Conservation (phyloP, 352 stramenopile species). For the Globisporangium solare region DNA sequence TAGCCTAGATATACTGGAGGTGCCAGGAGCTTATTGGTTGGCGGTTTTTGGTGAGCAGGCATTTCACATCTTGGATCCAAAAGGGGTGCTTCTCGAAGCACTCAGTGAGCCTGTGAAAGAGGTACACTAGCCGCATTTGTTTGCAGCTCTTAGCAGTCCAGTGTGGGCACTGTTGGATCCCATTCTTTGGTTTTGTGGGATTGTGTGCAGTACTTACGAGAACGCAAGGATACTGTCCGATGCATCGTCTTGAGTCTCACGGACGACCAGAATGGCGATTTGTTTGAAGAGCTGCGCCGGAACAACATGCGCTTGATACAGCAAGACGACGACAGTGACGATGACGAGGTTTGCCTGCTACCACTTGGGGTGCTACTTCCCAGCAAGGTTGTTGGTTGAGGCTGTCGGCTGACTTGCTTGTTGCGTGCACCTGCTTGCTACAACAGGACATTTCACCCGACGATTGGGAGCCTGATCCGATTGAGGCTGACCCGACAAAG, state of each 20-base stretch:
- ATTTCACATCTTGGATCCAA: conserved; percentile 92
- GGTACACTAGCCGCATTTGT: conserved; percentile 17
- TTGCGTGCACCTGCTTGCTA: not conserved
- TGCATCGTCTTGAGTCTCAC: conserved; percentile 95
- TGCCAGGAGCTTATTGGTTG: not conserved
- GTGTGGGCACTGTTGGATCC: not conserved
- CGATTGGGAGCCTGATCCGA: conserved; percentile 89
- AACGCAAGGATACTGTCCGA: conserved; percentile 94
- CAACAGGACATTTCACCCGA: conserved; percentile 69
- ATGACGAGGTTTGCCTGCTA: conserved; percentile 73
- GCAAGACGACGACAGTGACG: conserved; percentile 90
- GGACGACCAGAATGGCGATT: conserved; percentile 87
- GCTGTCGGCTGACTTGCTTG: not conserved
- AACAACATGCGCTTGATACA: conserved; percentile 91
- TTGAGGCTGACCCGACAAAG: conserved; percentile 81
- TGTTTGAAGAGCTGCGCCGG: conserved; percentile 94
- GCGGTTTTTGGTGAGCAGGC: conserved; percentile 25
- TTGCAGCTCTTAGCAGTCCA: too few species aligned
- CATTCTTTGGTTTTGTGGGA: not conserved
- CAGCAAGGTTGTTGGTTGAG: too few species aligned
- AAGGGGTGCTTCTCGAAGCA: conserved; percentile 89
- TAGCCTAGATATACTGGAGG: not conserved
- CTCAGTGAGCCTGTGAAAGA: conserved; percentile 65
- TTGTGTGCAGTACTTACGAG: conserved; percentile 82
- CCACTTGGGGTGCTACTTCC: too few species aligned